Conservation (phyloP, 768 basidiomycete species). For the Calocybe cyanea region DNA sequence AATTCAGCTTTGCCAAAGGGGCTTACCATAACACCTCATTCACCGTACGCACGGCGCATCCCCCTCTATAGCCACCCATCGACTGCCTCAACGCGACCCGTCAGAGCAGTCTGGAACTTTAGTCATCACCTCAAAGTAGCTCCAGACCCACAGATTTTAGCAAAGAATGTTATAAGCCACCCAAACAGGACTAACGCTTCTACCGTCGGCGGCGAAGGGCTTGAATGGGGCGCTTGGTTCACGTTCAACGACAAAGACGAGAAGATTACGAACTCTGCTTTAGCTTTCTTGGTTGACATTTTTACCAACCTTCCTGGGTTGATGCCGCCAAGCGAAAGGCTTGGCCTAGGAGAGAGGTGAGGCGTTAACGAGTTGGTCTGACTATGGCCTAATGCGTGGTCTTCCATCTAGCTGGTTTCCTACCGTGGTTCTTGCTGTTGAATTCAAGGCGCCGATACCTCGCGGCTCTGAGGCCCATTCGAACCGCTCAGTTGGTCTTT, state of each 20-base stretch:
- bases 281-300: slow-evolving; percentile 58
- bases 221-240: slow-evolving; percentile 60
- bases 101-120: slow-evolving; percentile 31
- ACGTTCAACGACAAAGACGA: slow-evolving; percentile 39
- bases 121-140: slow-evolving; percentile 30
- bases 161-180: slow-evolving; percentile 35
- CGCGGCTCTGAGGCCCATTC: slow-evolving; percentile 35
- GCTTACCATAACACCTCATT: slow-evolving; percentile 43
- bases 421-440: slow-evolving; percentile 56
- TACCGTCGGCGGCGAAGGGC: slow-evolving; percentile 48
- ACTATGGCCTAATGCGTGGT: slow-evolving; percentile 3
- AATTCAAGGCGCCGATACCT: slow-evolving; percentile 62
- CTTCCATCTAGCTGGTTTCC: slow-evolving; percentile 50
- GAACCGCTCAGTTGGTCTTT: slow-evolving; percentile 53
- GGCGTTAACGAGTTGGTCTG: neutral
- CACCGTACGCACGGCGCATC: slow-evolving; percentile 54
- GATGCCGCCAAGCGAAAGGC: slow-evolving; percentile 43
- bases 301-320: slow-evolving; percentile 43
- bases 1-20: slow-evolving; percentile 28
- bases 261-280: slow-evolving; percentile 39
- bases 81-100: slow-evolving; percentile 20
- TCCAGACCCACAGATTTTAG: slow-evolving; percentile 35
- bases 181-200: slow-evolving; percentile 31
- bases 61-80: slow-evolving; percentile 56
- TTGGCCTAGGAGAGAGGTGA: slow-evolving; percentile 32